Evolutionary conservation across 1,139 yeast species (phyloP).

Genomic region (Zhuliangozyma blackwelliae): DNA sequence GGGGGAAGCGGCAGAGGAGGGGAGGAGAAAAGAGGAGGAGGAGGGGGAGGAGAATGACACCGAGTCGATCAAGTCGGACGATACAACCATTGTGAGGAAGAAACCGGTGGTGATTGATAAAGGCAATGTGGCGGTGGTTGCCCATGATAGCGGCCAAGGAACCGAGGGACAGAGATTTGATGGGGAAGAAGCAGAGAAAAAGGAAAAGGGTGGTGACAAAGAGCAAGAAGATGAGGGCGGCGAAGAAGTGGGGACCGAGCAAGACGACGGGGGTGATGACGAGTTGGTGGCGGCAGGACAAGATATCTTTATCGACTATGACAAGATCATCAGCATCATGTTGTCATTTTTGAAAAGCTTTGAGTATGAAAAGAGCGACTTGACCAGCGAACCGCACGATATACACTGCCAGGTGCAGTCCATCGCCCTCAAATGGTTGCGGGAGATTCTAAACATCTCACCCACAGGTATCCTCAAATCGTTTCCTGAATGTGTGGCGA

Average conservation of each 20-base stretch:
- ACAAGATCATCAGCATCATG: constrained; percentile 74
- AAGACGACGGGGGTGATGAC: constrained; percentile 9
- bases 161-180: too few relatives aligned
- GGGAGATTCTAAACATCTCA: constrained; percentile 66
- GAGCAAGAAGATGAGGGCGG: neutral
- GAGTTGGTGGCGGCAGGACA: constrained; percentile 66
- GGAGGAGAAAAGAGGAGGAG: constrained; percentile 3
- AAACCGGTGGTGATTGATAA: neutral
- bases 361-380: constrained; percentile 23
- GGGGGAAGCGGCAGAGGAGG: constrained; percentile 6
- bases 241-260: constrained; percentile 2
- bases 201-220: constrained; percentile 1
- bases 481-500: constrained; percentile 42
- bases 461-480: constrained; percentile 71
- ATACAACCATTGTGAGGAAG: constrained; percentile 15
- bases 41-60: constrained; percentile 12
- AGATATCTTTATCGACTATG: constrained; percentile 77
- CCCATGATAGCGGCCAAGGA: neutral
- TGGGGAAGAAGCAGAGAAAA: neutral
- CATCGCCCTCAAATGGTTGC: constrained; percentile 81
- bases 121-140: too few relatives aligned
- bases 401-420: constrained; percentile 72
- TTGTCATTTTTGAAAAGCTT: constrained; percentile 66
- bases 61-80: constrained; percentile 22
- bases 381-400: constrained; percentile 36